Evolutionary conservation across 192 early-diverging fungal species (phyloP).

Genomic region (Linnemannia exigua): DNA sequence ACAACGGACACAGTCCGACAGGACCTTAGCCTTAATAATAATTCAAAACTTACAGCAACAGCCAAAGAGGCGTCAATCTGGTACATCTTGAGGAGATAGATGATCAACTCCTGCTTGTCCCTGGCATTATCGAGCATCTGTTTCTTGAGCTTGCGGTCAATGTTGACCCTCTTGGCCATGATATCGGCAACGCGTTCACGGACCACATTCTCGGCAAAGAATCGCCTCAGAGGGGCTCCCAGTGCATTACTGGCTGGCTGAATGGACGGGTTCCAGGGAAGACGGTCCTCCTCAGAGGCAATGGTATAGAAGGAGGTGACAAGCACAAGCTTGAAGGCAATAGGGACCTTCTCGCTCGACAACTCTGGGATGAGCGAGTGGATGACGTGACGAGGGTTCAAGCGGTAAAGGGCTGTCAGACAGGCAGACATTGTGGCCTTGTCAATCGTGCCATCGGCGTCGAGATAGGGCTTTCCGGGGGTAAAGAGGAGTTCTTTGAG

Average conservation of each 20-base stretch:
- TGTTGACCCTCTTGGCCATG: slow-evolving; percentile 49
- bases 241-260: slow-evolving; percentile 69
- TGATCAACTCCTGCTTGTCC: slow-evolving; percentile 88
- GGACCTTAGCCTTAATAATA: too few species aligned
- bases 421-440: slow-evolving; percentile 82
- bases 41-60: slow-evolving; percentile 69
- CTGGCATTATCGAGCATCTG: slow-evolving; percentile 65
- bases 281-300: slow-evolving; percentile 72
- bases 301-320: slow-evolving; percentile 82
- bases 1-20: too few species aligned
- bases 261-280: slow-evolving; percentile 81
- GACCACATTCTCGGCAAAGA: slow-evolving; percentile 72
- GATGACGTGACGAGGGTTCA: slow-evolving; percentile 83
- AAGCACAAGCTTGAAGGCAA: slow-evolving; percentile 85
- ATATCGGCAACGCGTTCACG: slow-evolving; percentile 53
- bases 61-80: slow-evolving; percentile 82
- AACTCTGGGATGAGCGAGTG: slow-evolving; percentile 79
- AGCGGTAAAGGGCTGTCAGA: slow-evolving; percentile 82
- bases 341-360: slow-evolving; percentile 76
- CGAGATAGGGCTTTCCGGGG: slow-evolving; percentile 58
- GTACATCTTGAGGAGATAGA: slow-evolving; percentile 82
- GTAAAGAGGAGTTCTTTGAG: slow-evolving; percentile 83
- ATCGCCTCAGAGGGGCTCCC: slow-evolving; percentile 69
- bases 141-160: slow-evolving; percentile 61
- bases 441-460: slow-evolving; percentile 77